phyloP scores from a whole-genome alignment of 257 asterid species.

The Buddleja alternifolia region DNA sequence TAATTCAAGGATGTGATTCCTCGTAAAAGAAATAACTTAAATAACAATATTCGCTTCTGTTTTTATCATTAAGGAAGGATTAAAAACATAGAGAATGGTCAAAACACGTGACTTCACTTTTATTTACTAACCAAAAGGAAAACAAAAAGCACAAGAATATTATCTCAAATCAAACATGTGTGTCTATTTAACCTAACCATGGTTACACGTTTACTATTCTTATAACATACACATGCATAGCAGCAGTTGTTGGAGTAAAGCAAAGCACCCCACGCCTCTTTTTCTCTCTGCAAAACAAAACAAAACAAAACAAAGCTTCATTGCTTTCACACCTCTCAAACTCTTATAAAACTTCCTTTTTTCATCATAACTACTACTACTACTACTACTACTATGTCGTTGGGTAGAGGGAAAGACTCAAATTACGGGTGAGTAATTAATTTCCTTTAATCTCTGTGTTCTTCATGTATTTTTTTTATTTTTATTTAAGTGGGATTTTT shows the following conservation, averaged over 20 bases:
- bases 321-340: constrained; percentile 24
- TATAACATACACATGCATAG: constrained; percentile 44
- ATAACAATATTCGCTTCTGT: too few relatives aligned
- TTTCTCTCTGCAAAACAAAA: neutral
- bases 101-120: too few relatives aligned
- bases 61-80: too few relatives aligned
- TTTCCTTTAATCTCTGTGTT: constrained; percentile 22
- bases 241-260: neutral
- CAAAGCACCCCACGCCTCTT: constrained; percentile 1
- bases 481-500: neutral
- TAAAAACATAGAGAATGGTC: too few relatives aligned
- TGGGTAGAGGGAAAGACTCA: neutral
- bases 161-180: too few relatives aligned
- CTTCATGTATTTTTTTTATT: constrained; percentile 11
- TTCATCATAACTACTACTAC: neutral
- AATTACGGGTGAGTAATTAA: constrained; percentile 46
- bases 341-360: neutral
- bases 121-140: too few relatives aligned
- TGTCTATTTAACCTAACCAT: constrained; percentile 44
- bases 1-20: too few relatives aligned
- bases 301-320: constrained; percentile 7
- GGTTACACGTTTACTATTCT: constrained; percentile 38
- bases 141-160: too few relatives aligned
- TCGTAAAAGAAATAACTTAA: too few relatives aligned
- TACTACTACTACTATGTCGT: too few relatives aligned